Percentiles rank a stretch among this genome's conserved stretches.
Evolutionary conservation across 129 eudicot species (phyloP).

Genomic region (Escallonia herrerae): DNA sequence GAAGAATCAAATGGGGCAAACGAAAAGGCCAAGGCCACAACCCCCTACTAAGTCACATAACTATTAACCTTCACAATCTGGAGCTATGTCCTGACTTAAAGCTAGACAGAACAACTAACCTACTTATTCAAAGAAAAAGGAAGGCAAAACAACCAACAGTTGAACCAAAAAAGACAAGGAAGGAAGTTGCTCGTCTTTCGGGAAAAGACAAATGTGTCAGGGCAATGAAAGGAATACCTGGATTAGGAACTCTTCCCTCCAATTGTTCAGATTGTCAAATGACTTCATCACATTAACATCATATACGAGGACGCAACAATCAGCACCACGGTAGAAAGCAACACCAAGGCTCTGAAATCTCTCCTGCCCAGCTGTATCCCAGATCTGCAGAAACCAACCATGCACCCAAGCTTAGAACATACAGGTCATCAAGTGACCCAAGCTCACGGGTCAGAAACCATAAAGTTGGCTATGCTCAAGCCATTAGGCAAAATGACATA

Average conservation of each 20-base stretch:
- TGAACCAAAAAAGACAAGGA: too few species aligned
- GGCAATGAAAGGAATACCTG: conserved; percentile 44
- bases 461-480: too few species aligned
- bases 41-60: too few species aligned
- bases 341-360: conserved; percentile 97
- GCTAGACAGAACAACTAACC: too few species aligned
- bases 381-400: conserved; percentile 43
- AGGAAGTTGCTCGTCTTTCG: too few species aligned
- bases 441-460: neutral
- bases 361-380: conserved; percentile 99
- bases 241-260: conserved; percentile 95
- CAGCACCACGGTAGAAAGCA: conserved; percentile 98
- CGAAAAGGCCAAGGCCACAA: too few species aligned
- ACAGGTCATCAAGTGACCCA: neutral
- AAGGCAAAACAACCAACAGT: neutral
- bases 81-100: too few species aligned
- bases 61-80: too few species aligned
- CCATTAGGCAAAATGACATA: too few species aligned
- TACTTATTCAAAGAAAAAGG: neutral
- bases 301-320: conserved; percentile 97
- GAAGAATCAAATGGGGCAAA: too few species aligned
- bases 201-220: too few species aligned
- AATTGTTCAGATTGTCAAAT: conserved; percentile 75
- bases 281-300: conserved; percentile 89
- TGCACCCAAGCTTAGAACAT: neutral